Percentiles rank a stretch among this genome's conserved stretches.
Evolutionary conservation across 768 basidiomycete genomes (phyloP).

Genomic region (Tylopilus vinaceipallidus): DNA sequence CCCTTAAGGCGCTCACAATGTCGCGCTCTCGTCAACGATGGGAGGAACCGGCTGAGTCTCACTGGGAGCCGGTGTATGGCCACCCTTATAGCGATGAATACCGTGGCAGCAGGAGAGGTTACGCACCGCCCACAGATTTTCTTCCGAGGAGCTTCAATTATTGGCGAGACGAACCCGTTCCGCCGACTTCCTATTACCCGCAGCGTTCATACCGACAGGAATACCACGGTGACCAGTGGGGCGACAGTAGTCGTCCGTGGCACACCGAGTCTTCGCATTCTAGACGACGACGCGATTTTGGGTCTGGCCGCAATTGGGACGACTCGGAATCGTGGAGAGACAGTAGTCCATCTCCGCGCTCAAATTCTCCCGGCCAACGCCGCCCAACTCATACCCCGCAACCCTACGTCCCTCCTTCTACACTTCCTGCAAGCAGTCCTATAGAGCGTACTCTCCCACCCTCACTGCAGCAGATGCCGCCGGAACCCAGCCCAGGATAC

Average conservation of each 20-base stretch:
- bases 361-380: constrained; percentile 4
- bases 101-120: constrained; percentile 5
- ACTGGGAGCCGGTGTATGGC: constrained; percentile 1
- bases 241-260: constrained; percentile 8
- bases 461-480: too few species aligned
- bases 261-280: constrained; percentile 11
- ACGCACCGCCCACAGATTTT: constrained; percentile 4
- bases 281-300: constrained; percentile 4
- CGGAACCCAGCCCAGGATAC: constrained; percentile 36
- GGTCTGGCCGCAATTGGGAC: constrained; percentile 4
- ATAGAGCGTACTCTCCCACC: neutral
- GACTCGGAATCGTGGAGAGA: constrained; percentile 7
- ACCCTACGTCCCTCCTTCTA: constrained; percentile 8
- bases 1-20: constrained; percentile 12
- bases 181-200: constrained; percentile 1
- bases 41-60: constrained; percentile 9
- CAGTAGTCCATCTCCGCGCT: constrained; percentile 1
- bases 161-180: constrained; percentile 19
- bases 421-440: constrained; percentile 10
- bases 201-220: constrained; percentile 7
- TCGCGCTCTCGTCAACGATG: constrained; percentile 12
- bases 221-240: constrained; percentile 10
- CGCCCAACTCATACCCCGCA: constrained; percentile 8
- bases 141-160: constrained; percentile 17
- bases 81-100: constrained; percentile 8